Base-by-base conservation (phyloP, 2,329 filamentous ascomycete genomes). In the Fusarium incarnatum region DNA sequence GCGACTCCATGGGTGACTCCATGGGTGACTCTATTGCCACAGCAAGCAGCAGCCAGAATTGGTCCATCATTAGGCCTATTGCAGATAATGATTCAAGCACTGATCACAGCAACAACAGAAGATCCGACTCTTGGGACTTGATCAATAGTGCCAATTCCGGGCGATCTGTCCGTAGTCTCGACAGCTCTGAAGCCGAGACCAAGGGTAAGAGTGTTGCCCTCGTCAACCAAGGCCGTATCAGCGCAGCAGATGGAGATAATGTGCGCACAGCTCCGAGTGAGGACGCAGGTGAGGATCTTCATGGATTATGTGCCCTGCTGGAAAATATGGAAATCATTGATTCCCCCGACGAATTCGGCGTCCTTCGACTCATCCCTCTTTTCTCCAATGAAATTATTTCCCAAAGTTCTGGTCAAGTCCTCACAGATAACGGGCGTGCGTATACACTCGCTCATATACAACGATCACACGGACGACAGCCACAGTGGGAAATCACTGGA, bases 341-440 rank as follows among this genome's bases (percentile, higher is more conserved):
- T 28, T n/a, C 49, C n/a, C n/a, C 49, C 7, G 27, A 53, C 22
- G 18, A 42, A 23, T 32, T 73, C 47, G 68, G 70, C 18, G 52
- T 74, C 28, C 53, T 76, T 30, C 61, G 67, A 23, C 55, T 76
- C 28, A 25, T 42, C 34, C 71, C 71, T 15, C 46, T 63, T 55
- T 40, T 54, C 40, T 8, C 41, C 8, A 44, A 41, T 6, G 41
- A 60, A 22, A 30, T 25, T 12, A 18, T 30, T 8, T 20, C 27
- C 25, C 45, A 27, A 13, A 18, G 49, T 22, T 15, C 46, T 34
- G 34, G 42, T 13, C 13, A 34, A 23, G 13, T 28, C 7, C 16
- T 22, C 15, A 37, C 12, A 22, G 27, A n/a, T 9, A 16, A 25
- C 25, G 18, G n/a, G 12, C 12, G n/a, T 16, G 16, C n/a, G 1